A percentile compares a stretch with the other conserved stretches of the same genome.
These are phyloP conservation scores for Globisporangium paddicum DNA, from an alignment of 352 stramenopile genomes.

Conservation along the genomic window DNA sequence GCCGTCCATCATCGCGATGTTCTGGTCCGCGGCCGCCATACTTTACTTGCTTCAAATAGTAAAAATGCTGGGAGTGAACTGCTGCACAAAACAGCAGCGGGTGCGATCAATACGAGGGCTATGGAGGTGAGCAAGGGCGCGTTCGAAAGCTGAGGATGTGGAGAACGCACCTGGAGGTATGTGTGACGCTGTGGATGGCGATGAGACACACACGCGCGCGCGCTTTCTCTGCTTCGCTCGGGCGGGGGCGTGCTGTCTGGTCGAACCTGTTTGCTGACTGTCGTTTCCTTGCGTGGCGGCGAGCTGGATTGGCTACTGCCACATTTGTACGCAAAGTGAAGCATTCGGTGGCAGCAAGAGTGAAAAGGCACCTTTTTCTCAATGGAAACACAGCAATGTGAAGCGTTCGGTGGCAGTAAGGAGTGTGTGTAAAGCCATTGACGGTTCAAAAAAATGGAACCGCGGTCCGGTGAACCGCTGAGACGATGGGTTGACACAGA, in stretches of 20 bases:
- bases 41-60: background rate
- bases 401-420: conserved; percentile 2
- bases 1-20: conserved; percentile 95
- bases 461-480: background rate
- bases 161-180: background rate
- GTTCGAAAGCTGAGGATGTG: background rate
- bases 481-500: conserved; percentile 4
- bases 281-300: conserved; percentile 5
- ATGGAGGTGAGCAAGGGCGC: background rate
- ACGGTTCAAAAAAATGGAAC: background rate
- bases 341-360: conserved; percentile 1
- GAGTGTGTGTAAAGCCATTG: conserved; percentile 1
- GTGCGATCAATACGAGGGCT: background rate
- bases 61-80: background rate
- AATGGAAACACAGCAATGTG: too few species aligned
- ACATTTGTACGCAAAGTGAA: conserved; percentile 3
- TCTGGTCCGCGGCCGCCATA: conserved; percentile 81
- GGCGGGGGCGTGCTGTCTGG: conserved; percentile 3
- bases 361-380: too few species aligned
- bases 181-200: background rate
- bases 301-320: conserved; percentile 6
- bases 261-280: conserved; percentile 12
- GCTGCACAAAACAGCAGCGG: background rate
- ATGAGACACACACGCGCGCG: conserved; percentile 1
- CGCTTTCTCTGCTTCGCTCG: conserved; percentile 3